A percentile compares a stretch with the other conserved stretches of the same genome.
Conservation (phyloP, 768 basidiomycete genomes). For the Hypholoma sublateritium region DNA sequence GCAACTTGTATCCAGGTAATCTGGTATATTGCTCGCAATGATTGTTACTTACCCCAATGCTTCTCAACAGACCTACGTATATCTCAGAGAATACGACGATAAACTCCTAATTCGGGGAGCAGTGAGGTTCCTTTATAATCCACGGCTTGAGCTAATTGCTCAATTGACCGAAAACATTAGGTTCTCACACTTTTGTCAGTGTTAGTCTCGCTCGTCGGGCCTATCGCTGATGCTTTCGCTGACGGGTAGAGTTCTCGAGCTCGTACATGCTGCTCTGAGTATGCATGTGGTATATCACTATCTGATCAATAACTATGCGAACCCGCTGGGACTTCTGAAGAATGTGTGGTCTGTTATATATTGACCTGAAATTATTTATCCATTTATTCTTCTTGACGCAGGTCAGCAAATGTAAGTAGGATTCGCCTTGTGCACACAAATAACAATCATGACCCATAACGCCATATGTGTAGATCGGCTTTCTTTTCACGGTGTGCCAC, state of each 20-base stretch:
- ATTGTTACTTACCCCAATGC: not conserved
- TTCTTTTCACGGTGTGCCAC: slow-evolving; percentile 3
- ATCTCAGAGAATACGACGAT: slow-evolving; percentile 1
- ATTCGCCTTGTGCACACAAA: no score
- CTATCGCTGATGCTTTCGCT: not conserved
- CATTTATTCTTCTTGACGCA: not conserved
- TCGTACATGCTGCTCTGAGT: slow-evolving; percentile 3
- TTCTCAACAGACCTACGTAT: not conserved
- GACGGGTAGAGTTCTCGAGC: not conserved
- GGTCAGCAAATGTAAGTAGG: slow-evolving; percentile 3
- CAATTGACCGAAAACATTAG: not conserved
- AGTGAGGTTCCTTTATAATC: not conserved
- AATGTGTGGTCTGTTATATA: not conserved
- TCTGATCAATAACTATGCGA: not conserved
- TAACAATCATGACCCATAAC: no score
- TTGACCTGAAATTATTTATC: not conserved
- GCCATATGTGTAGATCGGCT: not conserved
- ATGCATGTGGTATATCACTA: slow-evolving; percentile 9
- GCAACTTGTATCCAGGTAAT: slow-evolving; percentile 6
- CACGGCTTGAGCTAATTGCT: no score
- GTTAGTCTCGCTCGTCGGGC: not conserved
- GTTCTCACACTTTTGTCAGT: slow-evolving; percentile 4
- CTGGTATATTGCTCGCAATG: not conserved
- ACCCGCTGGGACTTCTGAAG: slow-evolving; percentile 1
- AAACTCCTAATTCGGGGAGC: not conserved